Percentiles rank a stretch among this genome's conserved stretches.
Conservation (phyloP, 768 basidiomycete genomes). For the Leucocoprinus birnbaumii region DNA sequence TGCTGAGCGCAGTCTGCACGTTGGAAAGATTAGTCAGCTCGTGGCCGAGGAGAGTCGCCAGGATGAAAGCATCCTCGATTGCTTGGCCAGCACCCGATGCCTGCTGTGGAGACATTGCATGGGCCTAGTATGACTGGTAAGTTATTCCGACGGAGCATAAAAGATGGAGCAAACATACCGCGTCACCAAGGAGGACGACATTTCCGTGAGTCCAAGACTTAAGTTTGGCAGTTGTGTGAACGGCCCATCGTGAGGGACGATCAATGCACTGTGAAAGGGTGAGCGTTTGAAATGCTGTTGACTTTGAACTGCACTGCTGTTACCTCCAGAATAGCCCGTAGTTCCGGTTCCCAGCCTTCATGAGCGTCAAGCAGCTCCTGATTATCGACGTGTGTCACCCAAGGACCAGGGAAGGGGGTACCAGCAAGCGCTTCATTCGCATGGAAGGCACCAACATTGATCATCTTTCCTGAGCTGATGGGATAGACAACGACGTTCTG, state of each 20-base stretch:
- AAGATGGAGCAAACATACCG: constrained; percentile 23
- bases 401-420: constrained; percentile 26
- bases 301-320: background rate
- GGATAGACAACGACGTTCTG: constrained; percentile 33
- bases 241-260: constrained; percentile 36
- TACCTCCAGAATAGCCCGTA: constrained; percentile 41
- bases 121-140: constrained; percentile 29
- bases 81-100: constrained; percentile 50
- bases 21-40: constrained; percentile 18
- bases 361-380: constrained; percentile 37
- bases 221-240: constrained; percentile 34
- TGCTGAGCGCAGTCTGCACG: constrained; percentile 25
- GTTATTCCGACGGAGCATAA: background rate
- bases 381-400: constrained; percentile 33
- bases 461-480: constrained; percentile 26
- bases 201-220: constrained; percentile 32
- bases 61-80: constrained; percentile 52
- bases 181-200: constrained; percentile 43
- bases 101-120: constrained; percentile 44
- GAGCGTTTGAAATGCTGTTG: background rate
- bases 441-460: constrained; percentile 28
- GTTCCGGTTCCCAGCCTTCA: constrained; percentile 42
- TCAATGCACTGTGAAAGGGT: constrained; percentile 23
- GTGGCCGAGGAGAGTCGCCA: constrained; percentile 37
- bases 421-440: constrained; percentile 25